Evolutionary conservation across 371 early-diverging fungal genomes (phyloP).

Genomic region (Apophysomyces sp.): DNA sequence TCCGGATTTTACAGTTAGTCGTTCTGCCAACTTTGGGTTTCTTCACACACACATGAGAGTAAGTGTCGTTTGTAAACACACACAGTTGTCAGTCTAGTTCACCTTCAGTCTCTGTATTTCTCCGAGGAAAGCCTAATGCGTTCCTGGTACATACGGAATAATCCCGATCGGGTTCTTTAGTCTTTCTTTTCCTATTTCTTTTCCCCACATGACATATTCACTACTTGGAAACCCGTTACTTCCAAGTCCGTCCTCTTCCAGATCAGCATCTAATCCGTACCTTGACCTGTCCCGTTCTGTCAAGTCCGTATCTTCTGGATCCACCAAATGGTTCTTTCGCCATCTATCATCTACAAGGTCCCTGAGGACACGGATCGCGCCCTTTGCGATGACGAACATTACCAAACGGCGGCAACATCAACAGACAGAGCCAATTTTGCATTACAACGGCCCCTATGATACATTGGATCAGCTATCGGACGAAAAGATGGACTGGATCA

Average conservation of each 20-base stretch:
- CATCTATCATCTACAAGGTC: not conserved
- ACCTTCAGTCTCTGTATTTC: too few relatives aligned
- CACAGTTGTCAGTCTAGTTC: too few relatives aligned
- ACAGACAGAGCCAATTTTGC: slow-evolving; percentile 29
- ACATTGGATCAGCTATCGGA: slow-evolving; percentile 41
- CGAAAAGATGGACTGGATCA: slow-evolving; percentile 40
- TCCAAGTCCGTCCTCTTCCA: not conserved
- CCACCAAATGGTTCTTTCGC: slow-evolving; percentile 11
- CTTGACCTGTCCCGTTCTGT: not conserved
- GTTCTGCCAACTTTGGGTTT: too few relatives aligned
- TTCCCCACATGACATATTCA: slow-evolving; percentile 8
- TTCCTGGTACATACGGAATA: too few relatives aligned
- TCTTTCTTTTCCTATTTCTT: not conserved
- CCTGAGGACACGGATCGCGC: not conserved
- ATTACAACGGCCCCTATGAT: slow-evolving; percentile 42
- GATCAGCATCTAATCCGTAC: not conserved
- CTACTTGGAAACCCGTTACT: slow-evolving; percentile 11
- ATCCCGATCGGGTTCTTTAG: not conserved
- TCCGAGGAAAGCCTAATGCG: too few relatives aligned
- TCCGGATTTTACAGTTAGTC: too few relatives aligned
- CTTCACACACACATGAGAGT: too few relatives aligned
- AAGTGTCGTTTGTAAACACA: too few relatives aligned
- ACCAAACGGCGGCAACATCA: not conserved
- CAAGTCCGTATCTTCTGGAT: slow-evolving; percentile 19
- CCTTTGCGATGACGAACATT: not conserved